These are phyloP conservation scores for Colletotrichum orchidophilum DNA, from an alignment of 2,329 filamentous ascomycete species.

Conservation along the genomic window DNA sequence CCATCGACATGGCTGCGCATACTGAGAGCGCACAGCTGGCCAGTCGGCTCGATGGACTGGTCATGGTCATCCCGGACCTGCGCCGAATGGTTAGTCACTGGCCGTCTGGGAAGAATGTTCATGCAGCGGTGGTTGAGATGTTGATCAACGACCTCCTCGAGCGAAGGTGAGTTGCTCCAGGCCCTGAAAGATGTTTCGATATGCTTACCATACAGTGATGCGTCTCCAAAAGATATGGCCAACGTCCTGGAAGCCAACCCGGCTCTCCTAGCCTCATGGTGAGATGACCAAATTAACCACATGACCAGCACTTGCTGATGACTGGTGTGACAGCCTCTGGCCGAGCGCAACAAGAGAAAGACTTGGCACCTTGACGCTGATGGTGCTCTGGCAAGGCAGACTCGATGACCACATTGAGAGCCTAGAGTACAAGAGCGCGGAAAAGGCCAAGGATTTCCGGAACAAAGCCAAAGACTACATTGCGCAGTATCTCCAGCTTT, in stretches of 20 bases:
- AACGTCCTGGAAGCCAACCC: slow-evolving; percentile 25
- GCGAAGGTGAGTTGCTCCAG: background rate
- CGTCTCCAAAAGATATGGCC: background rate
- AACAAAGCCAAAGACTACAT: slow-evolving; percentile 20
- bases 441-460: slow-evolving; percentile 16
- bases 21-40: slow-evolving; percentile 25
- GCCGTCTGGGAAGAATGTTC: slow-evolving; percentile 18
- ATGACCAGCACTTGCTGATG: slow-evolving; percentile 10
- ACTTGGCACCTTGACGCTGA: slow-evolving; percentile 11
- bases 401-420: slow-evolving; percentile 31
- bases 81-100: slow-evolving; percentile 20
- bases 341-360: slow-evolving; percentile 5
- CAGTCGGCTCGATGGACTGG: slow-evolving; percentile 16
- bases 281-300: background rate
- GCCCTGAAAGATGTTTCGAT: background rate
- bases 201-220: slow-evolving; percentile 1
- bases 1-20: slow-evolving; percentile 6
- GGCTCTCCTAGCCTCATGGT: slow-evolving; percentile 27
- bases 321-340: slow-evolving; percentile 12
- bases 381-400: slow-evolving; percentile 31
- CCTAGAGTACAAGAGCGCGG: slow-evolving; percentile 13
- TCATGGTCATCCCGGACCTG: slow-evolving; percentile 27
- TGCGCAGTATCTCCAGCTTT: slow-evolving; percentile 12
- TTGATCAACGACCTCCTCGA: slow-evolving; percentile 1
- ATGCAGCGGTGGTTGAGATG: slow-evolving; percentile 2